These are phyloP conservation scores for Olyra latifolia DNA, from an alignment of 176 grass and related monocot genomes.

Conservation along the genomic window DNA sequence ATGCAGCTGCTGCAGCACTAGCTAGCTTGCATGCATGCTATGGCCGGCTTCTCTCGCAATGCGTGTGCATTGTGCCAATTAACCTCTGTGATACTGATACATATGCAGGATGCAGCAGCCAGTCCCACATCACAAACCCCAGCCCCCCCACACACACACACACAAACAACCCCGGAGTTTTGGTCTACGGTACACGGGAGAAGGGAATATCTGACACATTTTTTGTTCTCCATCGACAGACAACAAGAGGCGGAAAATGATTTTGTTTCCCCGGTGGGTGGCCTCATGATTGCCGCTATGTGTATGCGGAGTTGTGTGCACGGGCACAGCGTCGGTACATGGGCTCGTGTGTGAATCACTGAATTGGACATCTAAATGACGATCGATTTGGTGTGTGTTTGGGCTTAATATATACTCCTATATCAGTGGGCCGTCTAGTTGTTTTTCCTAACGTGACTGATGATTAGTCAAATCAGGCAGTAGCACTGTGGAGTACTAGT, in stretches of 20 bases:
- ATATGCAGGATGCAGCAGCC: not conserved
- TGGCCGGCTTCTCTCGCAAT: not conserved
- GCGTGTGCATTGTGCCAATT: not conserved
- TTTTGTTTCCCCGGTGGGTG: constrained; percentile 9
- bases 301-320: not conserved
- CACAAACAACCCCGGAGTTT: not conserved
- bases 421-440: not conserved
- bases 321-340: not conserved
- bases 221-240: not conserved
- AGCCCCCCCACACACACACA: no score
- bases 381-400: not conserved
- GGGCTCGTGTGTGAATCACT: not conserved
- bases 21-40: not conserved
- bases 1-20: not conserved
- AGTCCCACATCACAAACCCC: no score
- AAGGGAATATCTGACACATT: constrained; percentile 39
- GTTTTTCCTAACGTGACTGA: not conserved
- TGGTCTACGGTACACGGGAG: not conserved
- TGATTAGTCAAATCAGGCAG: not conserved
- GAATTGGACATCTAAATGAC: not conserved
- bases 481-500: not conserved
- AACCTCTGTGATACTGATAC: not conserved
- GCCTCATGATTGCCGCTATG: not conserved
- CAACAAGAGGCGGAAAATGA: constrained; percentile 27
- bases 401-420: no score